A percentile compares a stretch with the other conserved stretches of the same genome.
Conservation (phyloP, 306 rosid species). For the Betula pendula region DNA sequence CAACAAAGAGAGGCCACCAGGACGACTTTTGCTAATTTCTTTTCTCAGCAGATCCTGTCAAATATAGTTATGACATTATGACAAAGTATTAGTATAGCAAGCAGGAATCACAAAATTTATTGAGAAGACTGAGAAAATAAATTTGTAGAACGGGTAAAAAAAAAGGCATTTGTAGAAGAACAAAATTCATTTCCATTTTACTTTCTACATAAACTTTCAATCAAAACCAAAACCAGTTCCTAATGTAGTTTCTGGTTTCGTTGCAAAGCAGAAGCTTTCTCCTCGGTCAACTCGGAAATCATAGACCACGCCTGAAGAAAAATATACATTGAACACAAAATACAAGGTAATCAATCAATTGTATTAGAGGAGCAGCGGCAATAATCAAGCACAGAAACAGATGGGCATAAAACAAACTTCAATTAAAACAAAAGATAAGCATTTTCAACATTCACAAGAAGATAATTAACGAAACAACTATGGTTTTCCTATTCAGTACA, state of each 20-base stretch:
- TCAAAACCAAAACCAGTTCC: conserved; percentile 41
- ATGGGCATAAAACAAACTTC: not conserved
- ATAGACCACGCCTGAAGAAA: conserved; percentile 40
- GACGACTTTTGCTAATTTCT: conserved; percentile 24
- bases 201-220: not conserved
- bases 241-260: conserved; percentile 41
- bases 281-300: conserved; percentile 45
- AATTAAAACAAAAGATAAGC: not conserved
- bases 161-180: not conserved
- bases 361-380: not conserved
- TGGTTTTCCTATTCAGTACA: not conserved
- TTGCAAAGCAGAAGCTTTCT: conserved; percentile 44
- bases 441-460: not conserved
- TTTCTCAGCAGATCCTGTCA: conserved; percentile 42
- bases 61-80: not conserved
- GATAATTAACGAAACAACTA: not conserved
- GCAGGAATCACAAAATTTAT: not conserved
- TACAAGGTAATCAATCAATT: not conserved
- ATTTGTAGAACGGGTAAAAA: not conserved
- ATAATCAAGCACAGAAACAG: not conserved
- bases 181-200: not conserved
- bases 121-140: not conserved
- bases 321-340: not conserved
- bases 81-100: not conserved
- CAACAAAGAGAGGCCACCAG: conserved; percentile 36